Evolutionary conservation across 352 stramenopile species (phyloP), one percentile per base, ranked within the genome.

Genomic region (Phytophthora hibernalis): DNA sequence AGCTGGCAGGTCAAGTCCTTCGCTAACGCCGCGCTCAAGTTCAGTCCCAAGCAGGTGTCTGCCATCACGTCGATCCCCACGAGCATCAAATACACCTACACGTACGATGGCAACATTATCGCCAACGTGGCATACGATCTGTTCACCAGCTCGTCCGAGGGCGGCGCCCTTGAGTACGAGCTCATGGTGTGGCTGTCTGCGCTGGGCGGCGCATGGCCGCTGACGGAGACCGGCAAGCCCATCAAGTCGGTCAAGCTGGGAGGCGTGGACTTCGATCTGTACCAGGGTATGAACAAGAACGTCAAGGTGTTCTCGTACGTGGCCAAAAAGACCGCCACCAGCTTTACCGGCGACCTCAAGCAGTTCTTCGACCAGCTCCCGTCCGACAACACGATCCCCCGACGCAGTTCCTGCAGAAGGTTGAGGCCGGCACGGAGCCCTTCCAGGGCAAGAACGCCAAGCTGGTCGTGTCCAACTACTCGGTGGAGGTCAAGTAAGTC

Each of bases 1-100:
- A 51, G 22, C 1, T 76, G 54, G 50, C 68, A 80, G 21, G 76
- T 82, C 52, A 84, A 84, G 59, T 82, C 76, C 58, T 84, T 74
- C 62, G 70, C 76, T 16, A 84, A 82, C 47, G 70, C 71, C 11
- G 70, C 58, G 21, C 73, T 84, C 28, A 71, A 72, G 54, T 80
- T 82, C 48, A 54, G n/a, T 31, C n/a, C 67, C 4, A 65, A 62
- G 49, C 64, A 77, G 52, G 28, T 82, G 0, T 79, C 64, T 15
- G 52, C 54, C 4, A 65, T 82, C 24, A 64, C 26, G 16, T 78
- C 73, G 15, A 80, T 84, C 45, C 73, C 70, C 1, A 80, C 67
- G 16, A 74, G 48, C 12, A 74, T 81, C 10, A 40, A 69, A 47
- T 84, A 84, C 70, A 43, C 38, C 30, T 82, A 74, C 70, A 68